These are phyloP conservation scores for Boletus rubroflammeus DNA, from an alignment of 768 basidiomycete species.

Conservation along the genomic window DNA sequence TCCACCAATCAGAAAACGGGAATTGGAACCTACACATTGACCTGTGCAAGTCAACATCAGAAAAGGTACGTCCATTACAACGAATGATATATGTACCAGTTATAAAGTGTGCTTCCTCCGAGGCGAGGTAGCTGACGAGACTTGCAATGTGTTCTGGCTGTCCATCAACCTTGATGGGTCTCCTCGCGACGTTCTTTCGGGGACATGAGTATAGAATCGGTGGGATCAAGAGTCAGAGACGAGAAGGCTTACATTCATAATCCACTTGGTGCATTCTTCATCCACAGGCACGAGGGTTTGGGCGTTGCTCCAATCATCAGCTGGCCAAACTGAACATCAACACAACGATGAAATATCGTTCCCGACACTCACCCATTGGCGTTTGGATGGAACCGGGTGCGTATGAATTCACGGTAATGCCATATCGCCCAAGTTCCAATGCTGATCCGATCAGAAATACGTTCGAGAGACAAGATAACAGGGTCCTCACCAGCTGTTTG, in stretches of 20 bases:
- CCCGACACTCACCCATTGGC: slow-evolving; percentile 22
- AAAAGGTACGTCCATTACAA: neutral
- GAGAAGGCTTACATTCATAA: neutral
- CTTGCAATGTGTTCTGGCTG: slow-evolving; percentile 32
- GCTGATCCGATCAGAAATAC: neutral
- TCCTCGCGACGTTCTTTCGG: no score
- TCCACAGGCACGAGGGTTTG: neutral
- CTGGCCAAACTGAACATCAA: neutral
- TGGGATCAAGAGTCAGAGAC: neutral
- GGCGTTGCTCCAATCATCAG: neutral
- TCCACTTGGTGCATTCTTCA: neutral
- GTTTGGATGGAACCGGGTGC: slow-evolving; percentile 35
- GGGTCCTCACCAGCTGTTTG: slow-evolving; percentile 31
- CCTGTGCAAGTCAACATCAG: neutral
- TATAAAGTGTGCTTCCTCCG: slow-evolving; percentile 25
- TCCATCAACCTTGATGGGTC: slow-evolving; percentile 17
- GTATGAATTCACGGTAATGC: slow-evolving; percentile 38
- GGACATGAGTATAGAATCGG: no score
- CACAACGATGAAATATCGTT: neutral
- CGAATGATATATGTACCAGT: neutral
- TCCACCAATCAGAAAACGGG: neutral
- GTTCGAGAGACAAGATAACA: neutral
- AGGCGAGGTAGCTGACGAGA: slow-evolving; percentile 33
- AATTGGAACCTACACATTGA: neutral
- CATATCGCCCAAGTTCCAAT: slow-evolving; percentile 28